A percentile compares a stretch with the other conserved stretches of the same genome.
phyloP scores from a whole-genome alignment of 2,329 filamentous ascomycete species.

The Thielaviopsis populi region DNA sequence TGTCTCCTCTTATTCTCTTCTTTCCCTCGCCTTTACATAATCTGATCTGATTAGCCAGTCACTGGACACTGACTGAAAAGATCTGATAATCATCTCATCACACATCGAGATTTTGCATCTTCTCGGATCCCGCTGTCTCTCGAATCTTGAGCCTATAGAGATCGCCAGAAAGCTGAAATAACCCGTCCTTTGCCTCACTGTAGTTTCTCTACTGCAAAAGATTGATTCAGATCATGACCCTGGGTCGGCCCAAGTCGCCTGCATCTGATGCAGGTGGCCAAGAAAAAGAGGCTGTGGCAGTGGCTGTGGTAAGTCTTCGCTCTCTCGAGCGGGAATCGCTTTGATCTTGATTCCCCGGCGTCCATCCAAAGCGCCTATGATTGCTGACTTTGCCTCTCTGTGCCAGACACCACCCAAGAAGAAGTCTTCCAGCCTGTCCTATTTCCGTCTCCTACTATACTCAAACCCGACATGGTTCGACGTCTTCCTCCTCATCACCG shows the following conservation, averaged over 20 bases:
- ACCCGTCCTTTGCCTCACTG: neutral
- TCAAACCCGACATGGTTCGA: conserved; percentile 32
- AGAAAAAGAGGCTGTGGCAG: neutral
- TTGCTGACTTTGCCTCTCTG: neutral
- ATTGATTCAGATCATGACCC: neutral
- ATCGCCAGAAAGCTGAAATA: no score
- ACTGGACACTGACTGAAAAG: neutral
- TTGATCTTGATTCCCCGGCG: no score
- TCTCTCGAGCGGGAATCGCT: no score
- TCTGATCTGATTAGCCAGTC: neutral
- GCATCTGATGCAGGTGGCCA: neutral
- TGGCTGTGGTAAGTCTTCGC: neutral
- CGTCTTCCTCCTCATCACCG: conserved; percentile 28
- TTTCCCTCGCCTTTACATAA: conserved; percentile 2
- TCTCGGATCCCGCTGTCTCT: neutral
- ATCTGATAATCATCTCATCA: neutral
- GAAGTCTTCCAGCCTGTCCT: conserved; percentile 24
- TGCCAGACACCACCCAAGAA: conserved; percentile 1
- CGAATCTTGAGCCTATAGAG: neutral
- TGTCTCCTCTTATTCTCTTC: neutral
- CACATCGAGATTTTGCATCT: neutral
- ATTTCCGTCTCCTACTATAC: conserved; percentile 31
- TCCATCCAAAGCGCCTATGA: neutral
- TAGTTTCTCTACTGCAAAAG: conserved; percentile 6
- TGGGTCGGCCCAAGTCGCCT: neutral